Conservation (phyloP, 2,329 filamentous ascomycete species). For the Xylaria sp. region DNA sequence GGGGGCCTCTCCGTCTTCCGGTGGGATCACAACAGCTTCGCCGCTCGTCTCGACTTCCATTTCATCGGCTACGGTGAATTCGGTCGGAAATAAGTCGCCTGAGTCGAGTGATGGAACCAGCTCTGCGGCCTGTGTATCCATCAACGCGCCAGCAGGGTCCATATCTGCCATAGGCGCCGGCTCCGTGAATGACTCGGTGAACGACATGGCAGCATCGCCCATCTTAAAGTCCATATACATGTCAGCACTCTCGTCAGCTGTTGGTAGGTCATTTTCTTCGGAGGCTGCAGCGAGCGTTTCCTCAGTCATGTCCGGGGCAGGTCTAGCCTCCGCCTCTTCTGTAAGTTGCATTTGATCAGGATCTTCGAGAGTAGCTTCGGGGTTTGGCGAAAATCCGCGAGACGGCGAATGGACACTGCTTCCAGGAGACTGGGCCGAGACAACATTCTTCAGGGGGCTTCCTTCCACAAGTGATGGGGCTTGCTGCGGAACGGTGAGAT, state of each 20-base stretch:
- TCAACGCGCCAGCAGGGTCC: not conserved
- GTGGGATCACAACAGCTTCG: not conserved
- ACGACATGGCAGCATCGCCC: conserved; percentile 1
- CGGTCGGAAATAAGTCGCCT: not conserved
- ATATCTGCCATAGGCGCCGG: not conserved
- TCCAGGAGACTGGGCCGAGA: conserved; percentile 17
- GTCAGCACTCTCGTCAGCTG: not conserved
- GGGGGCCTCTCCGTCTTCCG: not conserved
- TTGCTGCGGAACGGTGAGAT: conserved; percentile 10
- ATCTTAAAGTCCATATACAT: conserved; percentile 12
- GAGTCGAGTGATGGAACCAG: conserved; percentile 16
- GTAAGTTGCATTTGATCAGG: not conserved
- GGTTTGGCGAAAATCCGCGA: not conserved
- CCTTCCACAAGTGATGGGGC: conserved; percentile 15
- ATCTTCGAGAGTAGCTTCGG: not conserved
- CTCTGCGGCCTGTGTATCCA: conserved; percentile 1
- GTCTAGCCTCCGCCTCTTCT: conserved; percentile 18
- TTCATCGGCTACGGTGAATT: not conserved
- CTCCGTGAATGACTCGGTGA: conserved; percentile 1
- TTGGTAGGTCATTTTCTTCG: not conserved
- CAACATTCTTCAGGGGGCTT: conserved; percentile 20
- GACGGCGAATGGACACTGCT: not conserved
- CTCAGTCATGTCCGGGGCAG: not conserved
- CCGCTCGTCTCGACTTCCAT: not conserved
- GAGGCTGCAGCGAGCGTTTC: not conserved